Base-by-base conservation (phyloP, 805 yeast genomes). In the Saccharomycopsis sp. region DNA sequence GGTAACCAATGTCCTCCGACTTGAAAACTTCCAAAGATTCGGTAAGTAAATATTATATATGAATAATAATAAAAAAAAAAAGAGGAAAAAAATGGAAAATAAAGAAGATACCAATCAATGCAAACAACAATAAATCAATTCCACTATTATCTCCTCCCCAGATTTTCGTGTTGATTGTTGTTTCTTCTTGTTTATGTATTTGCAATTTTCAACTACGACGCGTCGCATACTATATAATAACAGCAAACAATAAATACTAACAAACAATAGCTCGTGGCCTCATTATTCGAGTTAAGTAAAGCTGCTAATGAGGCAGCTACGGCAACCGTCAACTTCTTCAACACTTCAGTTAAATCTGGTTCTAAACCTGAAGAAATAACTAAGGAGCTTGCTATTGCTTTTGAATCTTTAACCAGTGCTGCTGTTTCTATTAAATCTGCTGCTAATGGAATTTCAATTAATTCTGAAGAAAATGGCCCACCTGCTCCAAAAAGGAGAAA, bases 231-330 rank as follows among this genome's bases (percentile, higher is more conserved):
- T n/a, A n/a, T n/a, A n/a, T n/a, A n/a, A n/a, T n/a, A n/a, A n/a
- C n/a, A n/a, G n/a, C n/a, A n/a, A n/a, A n/a, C n/a, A n/a, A n/a
- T n/a, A n/a, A n/a, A 34, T 33, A 24, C 37, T 22, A 33, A 26
- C 26, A 8, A 13, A 34, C 41, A 27, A 27, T 43, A 77, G 80
- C 74, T 83, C 29, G 88, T 88, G 47, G 75, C 93, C 33, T 77
- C 95, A 1, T 72, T 88, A 50, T 83, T 81, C 56, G 89, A 84
- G 59, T 74, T 88, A 44, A 79, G 93, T 36, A 85, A 80, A 58
- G 87, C 94, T n/a, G 90, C 96, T 29, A 77, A 75, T 52, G 89
- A 83, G 46, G 86, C 90, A 43, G 86, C 95, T 23, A 64, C 78
- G 26, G 90, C 94, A 20, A 77, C 89, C 27, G 76, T 85, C 48